Percentiles rank a stretch among this genome's conserved stretches.
Conservation (phyloP, 75 land plant genomes). For the Pseudotsuga menziesii region DNA sequence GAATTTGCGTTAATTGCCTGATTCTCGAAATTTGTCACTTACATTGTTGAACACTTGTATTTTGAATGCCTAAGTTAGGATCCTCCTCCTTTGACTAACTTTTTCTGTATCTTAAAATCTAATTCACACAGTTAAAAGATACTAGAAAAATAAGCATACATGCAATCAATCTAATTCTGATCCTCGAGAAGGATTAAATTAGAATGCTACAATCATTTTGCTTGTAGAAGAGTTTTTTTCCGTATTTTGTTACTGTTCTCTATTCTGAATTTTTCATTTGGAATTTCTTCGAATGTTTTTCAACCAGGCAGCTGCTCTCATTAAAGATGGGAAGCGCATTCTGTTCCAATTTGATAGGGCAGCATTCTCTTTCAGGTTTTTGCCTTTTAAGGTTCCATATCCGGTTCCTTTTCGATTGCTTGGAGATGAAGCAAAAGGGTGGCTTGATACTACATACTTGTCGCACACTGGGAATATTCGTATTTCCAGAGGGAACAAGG, state of each 20-base stretch:
- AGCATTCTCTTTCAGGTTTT: slow-evolving; percentile 84
- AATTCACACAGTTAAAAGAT: slow-evolving; percentile 1
- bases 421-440: slow-evolving; percentile 99
- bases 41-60: too few relatives aligned
- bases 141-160: background rate
- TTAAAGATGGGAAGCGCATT: slow-evolving; percentile 71
- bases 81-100: background rate
- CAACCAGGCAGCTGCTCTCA: slow-evolving; percentile 80
- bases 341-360: slow-evolving; percentile 93
- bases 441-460: slow-evolving; percentile 95
- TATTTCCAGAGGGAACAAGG: slow-evolving; percentile 96
- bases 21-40: too few relatives aligned
- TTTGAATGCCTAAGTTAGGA: background rate
- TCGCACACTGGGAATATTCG: slow-evolving; percentile 78
- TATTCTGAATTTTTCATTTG: background rate
- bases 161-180: background rate
- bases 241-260: background rate
- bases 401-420: slow-evolving; percentile 92
- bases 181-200: background rate
- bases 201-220: background rate
- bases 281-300: slow-evolving; percentile 1
- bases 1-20: too few relatives aligned
- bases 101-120: background rate
- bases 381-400: slow-evolving; percentile 99
- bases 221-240: background rate